Evolutionary conservation across 139 green algal genomes (phyloP).

Genomic region (Chlamydomonas urium): DNA sequence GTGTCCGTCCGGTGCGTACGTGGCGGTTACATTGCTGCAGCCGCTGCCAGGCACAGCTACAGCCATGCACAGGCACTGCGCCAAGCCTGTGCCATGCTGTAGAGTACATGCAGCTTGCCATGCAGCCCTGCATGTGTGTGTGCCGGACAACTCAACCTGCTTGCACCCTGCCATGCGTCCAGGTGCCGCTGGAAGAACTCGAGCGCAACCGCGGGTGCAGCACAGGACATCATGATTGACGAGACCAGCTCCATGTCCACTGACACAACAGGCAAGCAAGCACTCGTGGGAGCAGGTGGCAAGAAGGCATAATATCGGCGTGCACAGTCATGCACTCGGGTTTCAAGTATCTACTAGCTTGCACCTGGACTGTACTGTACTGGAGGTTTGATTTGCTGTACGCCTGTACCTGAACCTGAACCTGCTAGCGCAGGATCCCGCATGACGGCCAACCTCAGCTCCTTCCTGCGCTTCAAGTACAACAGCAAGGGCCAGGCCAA

Average conservation of each 20-base stretch:
- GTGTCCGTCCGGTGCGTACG: conserved; percentile 67
- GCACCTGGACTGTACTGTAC: no score
- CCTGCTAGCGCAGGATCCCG: conserved; percentile 14
- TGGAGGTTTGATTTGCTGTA: no score
- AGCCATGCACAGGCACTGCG: no score
- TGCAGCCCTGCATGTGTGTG: background rate
- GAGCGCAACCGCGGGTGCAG: conserved; percentile 17
- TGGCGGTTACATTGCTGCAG: no score
- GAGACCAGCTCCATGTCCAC: conserved; percentile 46
- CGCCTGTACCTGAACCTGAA: no score
- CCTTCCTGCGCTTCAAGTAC: conserved; percentile 35
- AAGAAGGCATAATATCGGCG: no score
- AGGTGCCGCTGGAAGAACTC: conserved; percentile 52
- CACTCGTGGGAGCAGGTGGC: no score
- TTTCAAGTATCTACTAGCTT: no score
- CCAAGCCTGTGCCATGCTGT: no score
- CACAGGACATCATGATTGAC: conserved; percentile 21
- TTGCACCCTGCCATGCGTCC: background rate
- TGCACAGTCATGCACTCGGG: no score
- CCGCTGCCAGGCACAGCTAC: no score
- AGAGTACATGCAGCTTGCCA: no score
- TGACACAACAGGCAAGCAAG: conserved; percentile 38
- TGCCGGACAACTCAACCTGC: background rate
- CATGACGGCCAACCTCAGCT: conserved; percentile 17
- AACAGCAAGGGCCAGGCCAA: conserved; percentile 21